Conservation (phyloP, 2,329 filamentous ascomycete genomes). For the Trichophyton verrucosum region DNA sequence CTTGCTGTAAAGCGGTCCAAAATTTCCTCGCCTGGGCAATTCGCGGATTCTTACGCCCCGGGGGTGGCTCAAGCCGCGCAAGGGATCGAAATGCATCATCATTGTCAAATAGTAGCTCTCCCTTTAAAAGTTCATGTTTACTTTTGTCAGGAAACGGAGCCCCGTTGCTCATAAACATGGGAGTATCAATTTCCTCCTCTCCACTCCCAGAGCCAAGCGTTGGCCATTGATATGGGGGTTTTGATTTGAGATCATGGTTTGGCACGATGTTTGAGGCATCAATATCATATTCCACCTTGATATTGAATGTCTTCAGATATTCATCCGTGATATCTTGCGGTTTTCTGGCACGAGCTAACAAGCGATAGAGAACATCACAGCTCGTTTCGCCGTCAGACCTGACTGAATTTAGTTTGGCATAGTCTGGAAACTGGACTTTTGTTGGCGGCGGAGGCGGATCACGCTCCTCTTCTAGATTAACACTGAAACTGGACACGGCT, state of each 20-base stretch:
- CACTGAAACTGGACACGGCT: slow-evolving; percentile 21
- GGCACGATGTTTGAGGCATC: slow-evolving; percentile 26
- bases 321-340: slow-evolving; percentile 30
- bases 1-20: slow-evolving; percentile 46
- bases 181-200: background rate
- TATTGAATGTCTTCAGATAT: slow-evolving; percentile 31
- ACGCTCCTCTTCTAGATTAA: slow-evolving; percentile 32
- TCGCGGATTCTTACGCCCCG: slow-evolving; percentile 35
- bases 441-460: slow-evolving; percentile 38
- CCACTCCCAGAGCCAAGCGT: slow-evolving; percentile 17
- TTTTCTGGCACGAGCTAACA: slow-evolving; percentile 33
- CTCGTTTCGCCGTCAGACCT: slow-evolving; percentile 14
- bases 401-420: slow-evolving; percentile 13
- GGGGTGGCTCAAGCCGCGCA: slow-evolving; percentile 34
- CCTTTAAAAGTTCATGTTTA: slow-evolving; percentile 37
- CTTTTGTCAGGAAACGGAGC: slow-evolving; percentile 35
- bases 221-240: slow-evolving; percentile 30
- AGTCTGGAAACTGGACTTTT: slow-evolving; percentile 41
- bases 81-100: slow-evolving; percentile 47
- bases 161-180: slow-evolving; percentile 36
- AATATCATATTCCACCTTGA: slow-evolving; percentile 28
- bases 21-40: slow-evolving; percentile 48
- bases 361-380: slow-evolving; percentile 29
- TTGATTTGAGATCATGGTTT: slow-evolving; percentile 21
- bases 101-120: slow-evolving; percentile 44